Evolutionary conservation across 2,329 filamentous ascomycete genomes (phyloP).

Genomic region (Zymoseptoria passerinii): DNA sequence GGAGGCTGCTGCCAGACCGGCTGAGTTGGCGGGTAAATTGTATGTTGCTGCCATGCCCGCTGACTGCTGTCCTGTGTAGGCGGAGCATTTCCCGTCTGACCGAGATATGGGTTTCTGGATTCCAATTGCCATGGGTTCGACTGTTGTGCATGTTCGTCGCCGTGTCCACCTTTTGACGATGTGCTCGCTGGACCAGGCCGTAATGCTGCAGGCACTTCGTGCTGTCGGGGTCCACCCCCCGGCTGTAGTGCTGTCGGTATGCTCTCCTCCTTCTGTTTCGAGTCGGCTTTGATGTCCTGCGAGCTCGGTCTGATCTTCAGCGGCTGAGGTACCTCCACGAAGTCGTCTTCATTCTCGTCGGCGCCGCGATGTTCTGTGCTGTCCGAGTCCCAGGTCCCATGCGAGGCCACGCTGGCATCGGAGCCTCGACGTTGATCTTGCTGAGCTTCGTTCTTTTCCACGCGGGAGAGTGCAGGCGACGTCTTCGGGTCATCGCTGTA

Average conservation of each 20-base stretch:
- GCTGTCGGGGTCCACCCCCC: not conserved
- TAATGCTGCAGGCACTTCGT: constrained; percentile 22
- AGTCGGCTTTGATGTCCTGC: constrained; percentile 7
- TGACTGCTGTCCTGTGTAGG: constrained; percentile 30
- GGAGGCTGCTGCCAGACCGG: constrained; percentile 5
- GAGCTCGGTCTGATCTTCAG: constrained; percentile 21
- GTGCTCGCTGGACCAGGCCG: constrained; percentile 17
- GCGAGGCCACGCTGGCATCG: constrained; percentile 24
- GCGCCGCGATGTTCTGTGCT: constrained; percentile 10
- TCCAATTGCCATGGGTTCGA: constrained; percentile 23
- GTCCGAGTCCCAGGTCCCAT: constrained; percentile 30
- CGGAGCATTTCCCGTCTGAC: constrained; percentile 5
- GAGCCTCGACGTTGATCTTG: constrained; percentile 27
- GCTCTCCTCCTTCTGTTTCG: constrained; percentile 10
- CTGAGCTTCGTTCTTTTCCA: constrained; percentile 26
- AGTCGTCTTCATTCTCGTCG: constrained; percentile 11
- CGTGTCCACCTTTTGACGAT: constrained; percentile 10
- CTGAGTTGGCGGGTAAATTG: not conserved
- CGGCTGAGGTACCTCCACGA: constrained; percentile 23
- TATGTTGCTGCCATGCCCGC: constrained; percentile 32
- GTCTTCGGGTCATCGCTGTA: constrained; percentile 29
- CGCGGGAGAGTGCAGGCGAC: constrained; percentile 35
- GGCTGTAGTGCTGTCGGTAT: not conserved
- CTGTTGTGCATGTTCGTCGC: constrained; percentile 19
- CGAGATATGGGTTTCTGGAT: constrained; percentile 18